Evolutionary conservation across 768 basidiomycete species (phyloP), one percentile per base, ranked within the genome.

Genomic region (Tephrocybe rancida): DNA sequence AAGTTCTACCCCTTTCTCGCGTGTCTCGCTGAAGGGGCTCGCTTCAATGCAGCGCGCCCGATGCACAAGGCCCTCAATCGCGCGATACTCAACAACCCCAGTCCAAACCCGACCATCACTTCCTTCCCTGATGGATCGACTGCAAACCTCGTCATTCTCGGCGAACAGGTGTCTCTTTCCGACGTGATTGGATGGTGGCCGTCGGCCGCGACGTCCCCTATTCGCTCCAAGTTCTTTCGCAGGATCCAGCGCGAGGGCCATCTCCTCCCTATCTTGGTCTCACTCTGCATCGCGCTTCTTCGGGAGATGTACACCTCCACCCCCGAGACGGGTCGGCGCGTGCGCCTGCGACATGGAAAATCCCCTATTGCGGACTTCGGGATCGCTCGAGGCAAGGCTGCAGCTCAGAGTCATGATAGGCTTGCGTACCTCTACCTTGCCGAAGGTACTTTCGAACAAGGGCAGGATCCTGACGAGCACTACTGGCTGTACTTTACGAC

Each of bases 401-500:
- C 61, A 1, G 76, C 78, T 9, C 70, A 58, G 22, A 30, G 41
- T 5, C 64, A 73, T 44, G 73, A 79, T 59, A 64, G 61, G 41
- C 61, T n/a, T 80, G 68, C 69, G 5, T 78, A 74, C 61, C 62
- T 62, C 43, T 56, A 68, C 54, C 39, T 61, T 18, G 37, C 62
- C 8, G 61, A 65, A 2, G 45, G 60, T 6, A 60, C 52, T 1
- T 65, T 72, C 26, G 42, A 52, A 21, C 62, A 64, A 41, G 71
- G 74, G 3, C 77, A 78, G 44, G 71, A 78, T 56, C 75, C 77
- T 1, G 54, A 73, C 24, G 73, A 79, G 18, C 78, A 79, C 54
- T 79, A 79, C 56, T 80, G 78, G 77, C 65, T 80, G 7, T 82
- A 77, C 56, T 79, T 81, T 68, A 75, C 61, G 7, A 78, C 74